These are phyloP conservation scores for Cercospora sojina DNA, from an alignment of 2,329 filamentous ascomycete genomes.

Conservation along the genomic window DNA sequence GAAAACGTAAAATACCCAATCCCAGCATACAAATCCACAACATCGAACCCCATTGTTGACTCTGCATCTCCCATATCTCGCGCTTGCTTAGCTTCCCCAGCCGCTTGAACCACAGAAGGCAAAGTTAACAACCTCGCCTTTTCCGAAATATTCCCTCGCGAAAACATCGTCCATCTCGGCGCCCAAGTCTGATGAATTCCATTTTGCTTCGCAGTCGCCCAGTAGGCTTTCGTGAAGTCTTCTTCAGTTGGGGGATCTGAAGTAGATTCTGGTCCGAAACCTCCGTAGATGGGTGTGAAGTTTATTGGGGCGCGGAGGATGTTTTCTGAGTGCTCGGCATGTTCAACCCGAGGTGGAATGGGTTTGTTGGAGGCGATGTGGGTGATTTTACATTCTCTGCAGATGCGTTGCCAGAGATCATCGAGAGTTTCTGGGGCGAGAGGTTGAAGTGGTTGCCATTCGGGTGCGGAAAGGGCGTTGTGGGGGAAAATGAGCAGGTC, in stretches of 20 bases:
- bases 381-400: constrained; percentile 47
- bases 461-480: constrained; percentile 45
- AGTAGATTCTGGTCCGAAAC: constrained; percentile 63
- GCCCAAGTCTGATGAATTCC: constrained; percentile 83
- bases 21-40: constrained; percentile 82
- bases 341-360: constrained; percentile 43
- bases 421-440: constrained; percentile 36
- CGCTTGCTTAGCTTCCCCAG: constrained; percentile 34
- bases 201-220: constrained; percentile 73
- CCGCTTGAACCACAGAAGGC: constrained; percentile 35
- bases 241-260: constrained; percentile 31
- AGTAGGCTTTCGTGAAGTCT: constrained; percentile 70
- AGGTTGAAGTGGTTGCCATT: constrained; percentile 38
- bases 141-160: constrained; percentile 83
- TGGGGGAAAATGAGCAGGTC: constrained; percentile 58
- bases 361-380: constrained; percentile 61
- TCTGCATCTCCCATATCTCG: not conserved
- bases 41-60: constrained; percentile 33
- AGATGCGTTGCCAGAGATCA: constrained; percentile 46
- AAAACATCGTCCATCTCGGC: constrained; percentile 91
- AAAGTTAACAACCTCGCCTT: constrained; percentile 70
- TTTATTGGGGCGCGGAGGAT: constrained; percentile 70
- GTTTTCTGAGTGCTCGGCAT: constrained; percentile 49
- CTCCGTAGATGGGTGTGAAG: constrained; percentile 68
- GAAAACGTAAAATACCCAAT: constrained; percentile 93